Evolutionary conservation across 2,329 filamentous ascomycete genomes (phyloP).

Genomic region (Stromatinia cepivora): DNA sequence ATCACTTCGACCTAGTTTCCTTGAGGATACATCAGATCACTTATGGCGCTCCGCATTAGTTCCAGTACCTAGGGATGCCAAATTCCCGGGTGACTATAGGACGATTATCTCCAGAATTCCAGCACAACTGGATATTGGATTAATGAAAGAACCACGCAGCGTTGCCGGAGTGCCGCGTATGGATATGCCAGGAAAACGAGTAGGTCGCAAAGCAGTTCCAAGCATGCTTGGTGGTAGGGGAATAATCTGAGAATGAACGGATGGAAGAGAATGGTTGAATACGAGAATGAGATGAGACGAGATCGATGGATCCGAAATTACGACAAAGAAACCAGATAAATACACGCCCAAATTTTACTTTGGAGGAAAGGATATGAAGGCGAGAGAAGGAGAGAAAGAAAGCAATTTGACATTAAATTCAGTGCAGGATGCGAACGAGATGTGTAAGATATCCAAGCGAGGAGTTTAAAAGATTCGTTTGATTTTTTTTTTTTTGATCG

Average conservation of each 20-base stretch:
- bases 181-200: slow-evolving; percentile 39
- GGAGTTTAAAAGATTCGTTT: slow-evolving; percentile 13
- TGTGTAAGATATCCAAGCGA: slow-evolving; percentile 20
- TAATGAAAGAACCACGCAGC: slow-evolving; percentile 90
- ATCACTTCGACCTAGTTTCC: slow-evolving; percentile 53
- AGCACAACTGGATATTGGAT: slow-evolving; percentile 75
- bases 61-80: slow-evolving; percentile 57
- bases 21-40: slow-evolving; percentile 74
- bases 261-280: not conserved
- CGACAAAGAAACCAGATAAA: slow-evolving; percentile 15
- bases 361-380: not conserved
- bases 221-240: slow-evolving; percentile 38
- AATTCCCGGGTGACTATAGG: slow-evolving; percentile 63
- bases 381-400: not conserved
- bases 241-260: slow-evolving; percentile 7
- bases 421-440: slow-evolving; percentile 12
- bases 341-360: not conserved
- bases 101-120: slow-evolving; percentile 66
- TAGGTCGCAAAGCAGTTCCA: slow-evolving; percentile 42
- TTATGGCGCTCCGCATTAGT: slow-evolving; percentile 72
- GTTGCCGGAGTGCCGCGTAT: slow-evolving; percentile 82
- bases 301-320: slow-evolving; percentile 4
- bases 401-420: slow-evolving; percentile 7
- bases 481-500: not conserved
- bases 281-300: not conserved